Conservation (phyloP, 306 rosid species). For the Cucurbita ficifolia region DNA sequence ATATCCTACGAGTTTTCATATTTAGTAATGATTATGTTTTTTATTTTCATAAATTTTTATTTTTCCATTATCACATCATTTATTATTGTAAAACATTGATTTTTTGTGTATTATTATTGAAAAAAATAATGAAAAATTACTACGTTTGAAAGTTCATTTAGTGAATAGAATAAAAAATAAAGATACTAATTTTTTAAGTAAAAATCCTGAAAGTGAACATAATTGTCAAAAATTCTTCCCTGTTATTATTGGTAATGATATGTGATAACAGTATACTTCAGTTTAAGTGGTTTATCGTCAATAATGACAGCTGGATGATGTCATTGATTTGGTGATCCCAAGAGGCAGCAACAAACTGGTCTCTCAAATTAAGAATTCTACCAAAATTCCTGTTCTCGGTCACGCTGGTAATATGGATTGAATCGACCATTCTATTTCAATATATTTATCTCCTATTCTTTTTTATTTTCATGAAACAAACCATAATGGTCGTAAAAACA, state of each 20-base stretch:
- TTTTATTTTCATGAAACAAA: constrained; percentile 5
- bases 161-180: not conserved
- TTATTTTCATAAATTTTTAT: not conserved
- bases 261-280: not conserved
- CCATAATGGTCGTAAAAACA: not conserved
- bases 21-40: not conserved
- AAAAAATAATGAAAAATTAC: not conserved
- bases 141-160: not conserved
- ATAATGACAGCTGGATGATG: constrained; percentile 66
- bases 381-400: constrained; percentile 96
- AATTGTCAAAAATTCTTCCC: not conserved
- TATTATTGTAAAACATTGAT: not conserved
- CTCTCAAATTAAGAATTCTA: constrained; percentile 75
- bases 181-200: not conserved
- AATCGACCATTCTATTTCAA: not conserved
- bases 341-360: constrained; percentile 98
- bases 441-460: not conserved
- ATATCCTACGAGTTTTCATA: not conserved
- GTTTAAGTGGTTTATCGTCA: not conserved
- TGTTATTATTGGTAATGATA: not conserved
- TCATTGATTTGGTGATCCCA: constrained; percentile 91
- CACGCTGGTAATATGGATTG: constrained; percentile 71
- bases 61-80: not conserved
- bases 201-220: not conserved
- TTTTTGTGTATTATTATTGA: not conserved